Conservation (phyloP, 2,329 filamentous ascomycete species). For the Penicillium sp. region DNA sequence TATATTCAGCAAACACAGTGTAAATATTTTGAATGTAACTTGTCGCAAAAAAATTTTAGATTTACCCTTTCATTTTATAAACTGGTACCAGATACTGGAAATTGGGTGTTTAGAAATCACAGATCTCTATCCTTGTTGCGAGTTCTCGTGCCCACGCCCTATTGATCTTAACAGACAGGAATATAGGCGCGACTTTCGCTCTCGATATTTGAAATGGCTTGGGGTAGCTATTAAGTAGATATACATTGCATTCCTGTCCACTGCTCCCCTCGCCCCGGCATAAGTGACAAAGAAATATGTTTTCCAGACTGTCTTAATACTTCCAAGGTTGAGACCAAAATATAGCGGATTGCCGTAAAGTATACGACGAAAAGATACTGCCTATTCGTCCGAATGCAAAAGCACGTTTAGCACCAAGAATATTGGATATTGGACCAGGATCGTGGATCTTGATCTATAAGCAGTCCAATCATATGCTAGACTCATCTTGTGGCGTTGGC, state of each 20-base stretch:
- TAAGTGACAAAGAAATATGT: not conserved
- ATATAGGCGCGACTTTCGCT: not conserved
- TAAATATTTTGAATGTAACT: not conserved
- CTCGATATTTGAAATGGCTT: not conserved
- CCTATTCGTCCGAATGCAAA: slow-evolving; percentile 6
- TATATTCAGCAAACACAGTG: not conserved
- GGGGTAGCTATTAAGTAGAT: not conserved
- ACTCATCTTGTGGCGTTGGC: slow-evolving; percentile 5
- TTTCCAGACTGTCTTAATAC: not conserved
- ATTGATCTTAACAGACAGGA: not conserved
- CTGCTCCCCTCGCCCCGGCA: not conserved
- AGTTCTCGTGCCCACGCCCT: slow-evolving; percentile 8
- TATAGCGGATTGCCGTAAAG: not conserved
- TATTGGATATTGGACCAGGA: slow-evolving; percentile 2
- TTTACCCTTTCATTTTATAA: slow-evolving; percentile 9
- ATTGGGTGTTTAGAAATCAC: not conserved
- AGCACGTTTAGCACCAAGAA: slow-evolving; percentile 1
- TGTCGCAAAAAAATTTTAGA: not conserved
- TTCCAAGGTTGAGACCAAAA: not conserved
- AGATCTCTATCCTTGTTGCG: not conserved
- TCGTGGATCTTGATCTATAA: slow-evolving; percentile 10
- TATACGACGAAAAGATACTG: not conserved
- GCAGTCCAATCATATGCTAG: slow-evolving; percentile 12
- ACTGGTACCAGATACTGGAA: not conserved
- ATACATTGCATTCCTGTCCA: not conserved